These are phyloP conservation scores for Trichoderma sp. DNA, from an alignment of 2,329 filamentous ascomycete species.

Conservation along the genomic window DNA sequence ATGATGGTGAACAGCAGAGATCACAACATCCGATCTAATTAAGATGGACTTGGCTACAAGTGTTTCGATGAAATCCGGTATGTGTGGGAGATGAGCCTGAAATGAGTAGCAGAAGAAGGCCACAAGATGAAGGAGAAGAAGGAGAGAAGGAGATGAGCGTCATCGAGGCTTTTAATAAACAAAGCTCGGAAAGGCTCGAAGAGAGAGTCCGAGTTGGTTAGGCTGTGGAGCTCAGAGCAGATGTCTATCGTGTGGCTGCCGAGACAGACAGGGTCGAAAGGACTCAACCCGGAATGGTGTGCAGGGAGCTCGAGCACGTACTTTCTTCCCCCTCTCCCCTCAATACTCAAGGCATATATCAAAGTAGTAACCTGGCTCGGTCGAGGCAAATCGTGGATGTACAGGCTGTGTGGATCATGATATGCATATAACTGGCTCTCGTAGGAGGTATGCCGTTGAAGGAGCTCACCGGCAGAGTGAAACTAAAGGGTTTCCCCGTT, in stretches of 20 bases:
- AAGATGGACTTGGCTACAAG: background rate
- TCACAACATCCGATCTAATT: background rate
- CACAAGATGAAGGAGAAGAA: background rate
- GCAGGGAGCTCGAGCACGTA: constrained; percentile 32
- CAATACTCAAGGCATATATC: background rate
- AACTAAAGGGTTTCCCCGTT: constrained; percentile 20
- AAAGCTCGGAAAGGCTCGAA: background rate
- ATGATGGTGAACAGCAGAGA: background rate
- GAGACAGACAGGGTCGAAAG: constrained; percentile 46
- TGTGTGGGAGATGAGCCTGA: background rate
- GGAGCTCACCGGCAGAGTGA: constrained; percentile 2
- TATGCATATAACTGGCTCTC: constrained; percentile 15
- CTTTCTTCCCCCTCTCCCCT: constrained; percentile 28
- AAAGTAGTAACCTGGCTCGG: constrained; percentile 16
- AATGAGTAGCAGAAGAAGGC: background rate
- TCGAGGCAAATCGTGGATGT: constrained; percentile 18
- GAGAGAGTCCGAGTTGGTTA: background rate
- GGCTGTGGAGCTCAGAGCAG: constrained; percentile 5
- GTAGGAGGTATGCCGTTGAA: background rate
- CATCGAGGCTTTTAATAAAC: constrained; percentile 7
- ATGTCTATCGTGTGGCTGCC: constrained; percentile 40
- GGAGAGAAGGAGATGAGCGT: background rate
- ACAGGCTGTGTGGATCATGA: constrained; percentile 7
- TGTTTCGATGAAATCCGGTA: background rate
- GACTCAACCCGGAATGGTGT: constrained; percentile 36